phyloP scores from a whole-genome alignment of 192 early-diverging fungal genomes.

The Chytriomyces sp. region DNA sequence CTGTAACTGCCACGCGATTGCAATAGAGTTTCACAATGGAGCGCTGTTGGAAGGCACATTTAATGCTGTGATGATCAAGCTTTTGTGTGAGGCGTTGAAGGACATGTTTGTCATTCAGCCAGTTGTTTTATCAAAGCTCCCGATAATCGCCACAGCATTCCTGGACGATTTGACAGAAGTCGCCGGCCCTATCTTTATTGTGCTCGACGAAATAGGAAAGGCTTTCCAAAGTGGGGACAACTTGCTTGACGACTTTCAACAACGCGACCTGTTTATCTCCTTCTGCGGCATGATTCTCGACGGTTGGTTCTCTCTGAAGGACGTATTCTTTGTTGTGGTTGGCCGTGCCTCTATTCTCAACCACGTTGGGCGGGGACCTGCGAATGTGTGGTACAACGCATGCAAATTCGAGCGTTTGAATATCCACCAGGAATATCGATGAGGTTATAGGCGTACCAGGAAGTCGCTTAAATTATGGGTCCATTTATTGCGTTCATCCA shows the following conservation, averaged over 20 bases:
- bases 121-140: neutral
- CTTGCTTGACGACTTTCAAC: neutral
- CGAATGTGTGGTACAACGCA: neutral
- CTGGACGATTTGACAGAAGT: conserved; percentile 18
- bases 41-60: neutral
- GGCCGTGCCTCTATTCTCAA: conserved; percentile 15
- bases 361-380: neutral
- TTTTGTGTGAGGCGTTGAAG: neutral
- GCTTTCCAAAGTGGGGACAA: neutral
- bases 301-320: conserved; percentile 15
- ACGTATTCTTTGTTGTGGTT: conserved; percentile 34
- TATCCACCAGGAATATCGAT: neutral
- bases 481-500: too few relatives aligned
- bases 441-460: too few relatives aligned
- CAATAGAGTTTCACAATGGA: conserved; percentile 14
- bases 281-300: conserved; percentile 10
- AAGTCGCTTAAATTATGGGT: too few relatives aligned
- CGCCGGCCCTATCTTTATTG: conserved; percentile 32
- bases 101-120: conserved; percentile 10
- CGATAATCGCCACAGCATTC: neutral
- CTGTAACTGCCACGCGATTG: conserved; percentile 23
- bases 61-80: conserved; percentile 19
- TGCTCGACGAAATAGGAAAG: conserved; percentile 29
- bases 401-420: conserved; percentile 10
- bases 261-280: conserved; percentile 24